Evolutionary conservation across 805 yeast species (phyloP).

Genomic region (Hanseniaspora lachancei): DNA sequence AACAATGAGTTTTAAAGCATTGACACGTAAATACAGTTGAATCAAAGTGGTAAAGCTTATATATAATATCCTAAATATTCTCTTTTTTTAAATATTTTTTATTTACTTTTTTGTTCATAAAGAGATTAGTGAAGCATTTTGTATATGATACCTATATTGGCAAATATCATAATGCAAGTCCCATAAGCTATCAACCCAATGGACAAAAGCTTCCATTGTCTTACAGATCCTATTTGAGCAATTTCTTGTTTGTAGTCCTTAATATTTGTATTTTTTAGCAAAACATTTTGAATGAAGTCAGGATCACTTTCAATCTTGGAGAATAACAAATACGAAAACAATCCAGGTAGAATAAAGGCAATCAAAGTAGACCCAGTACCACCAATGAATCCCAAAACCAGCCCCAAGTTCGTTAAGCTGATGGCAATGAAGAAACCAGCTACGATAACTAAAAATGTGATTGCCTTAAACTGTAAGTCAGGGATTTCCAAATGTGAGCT

Average conservation of each 20-base stretch:
- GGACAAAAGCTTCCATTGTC: slow-evolving; percentile 2
- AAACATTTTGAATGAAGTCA: slow-evolving; percentile 4
- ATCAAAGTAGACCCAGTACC: slow-evolving; percentile 75
- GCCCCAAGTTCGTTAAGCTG: slow-evolving; percentile 49
- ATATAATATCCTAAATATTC: background rate
- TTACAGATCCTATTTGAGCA: background rate
- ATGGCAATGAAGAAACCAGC: slow-evolving; percentile 45
- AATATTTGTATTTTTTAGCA: background rate
- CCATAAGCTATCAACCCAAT: background rate
- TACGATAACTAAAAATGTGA: slow-evolving; percentile 37
- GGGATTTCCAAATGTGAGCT: slow-evolving; percentile 8
- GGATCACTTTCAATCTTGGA: slow-evolving; percentile 31
- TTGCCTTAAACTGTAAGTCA: slow-evolving; percentile 28
- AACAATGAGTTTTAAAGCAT: slow-evolving; percentile 41
- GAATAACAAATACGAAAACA: slow-evolving; percentile 42
- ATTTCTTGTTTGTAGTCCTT: background rate
- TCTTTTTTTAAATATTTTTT: no score
- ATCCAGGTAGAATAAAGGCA: slow-evolving; percentile 65
- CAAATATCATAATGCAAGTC: background rate
- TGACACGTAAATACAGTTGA: background rate
- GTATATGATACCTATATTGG: slow-evolving; percentile 6
- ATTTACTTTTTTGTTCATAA: background rate
- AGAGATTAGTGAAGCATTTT: slow-evolving; percentile 3
- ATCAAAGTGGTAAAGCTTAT: no score
- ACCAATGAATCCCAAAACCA: slow-evolving; percentile 61